These are phyloP conservation scores for Colletotrichum scovillei DNA, from an alignment of 2,329 filamentous ascomycete species.

Conservation along the genomic window DNA sequence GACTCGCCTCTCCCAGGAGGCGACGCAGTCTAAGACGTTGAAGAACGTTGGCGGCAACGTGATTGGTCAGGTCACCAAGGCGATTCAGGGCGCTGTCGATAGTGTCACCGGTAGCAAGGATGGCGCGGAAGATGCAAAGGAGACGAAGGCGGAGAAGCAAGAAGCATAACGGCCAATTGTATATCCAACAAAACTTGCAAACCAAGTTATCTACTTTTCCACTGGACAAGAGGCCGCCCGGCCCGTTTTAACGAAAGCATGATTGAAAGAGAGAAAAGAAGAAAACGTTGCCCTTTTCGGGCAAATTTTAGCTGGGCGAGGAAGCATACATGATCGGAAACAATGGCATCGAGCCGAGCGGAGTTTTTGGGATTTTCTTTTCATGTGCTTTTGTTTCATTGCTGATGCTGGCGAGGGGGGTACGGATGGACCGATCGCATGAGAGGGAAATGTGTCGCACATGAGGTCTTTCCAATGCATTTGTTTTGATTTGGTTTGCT, in stretches of 20 bases:
- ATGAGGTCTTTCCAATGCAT: neutral
- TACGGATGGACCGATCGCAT: neutral
- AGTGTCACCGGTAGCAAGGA: constrained; percentile 4
- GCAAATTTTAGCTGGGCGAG: neutral
- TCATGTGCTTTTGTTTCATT: neutral
- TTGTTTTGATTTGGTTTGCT: neutral
- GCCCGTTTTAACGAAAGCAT: constrained; percentile 31
- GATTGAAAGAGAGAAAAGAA: constrained; percentile 21
- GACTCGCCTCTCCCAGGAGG: constrained; percentile 59
- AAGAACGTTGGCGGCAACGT: constrained; percentile 54
- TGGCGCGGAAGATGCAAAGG: constrained; percentile 7
- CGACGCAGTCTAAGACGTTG: constrained; percentile 52
- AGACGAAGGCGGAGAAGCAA: constrained; percentile 20
- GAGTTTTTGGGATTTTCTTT: constrained; percentile 5
- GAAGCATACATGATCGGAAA: neutral
- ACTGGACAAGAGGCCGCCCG: neutral
- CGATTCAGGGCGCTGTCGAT: constrained; percentile 26
- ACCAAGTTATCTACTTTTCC: neutral
- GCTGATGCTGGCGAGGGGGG: neutral
- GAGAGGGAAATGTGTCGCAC: neutral
- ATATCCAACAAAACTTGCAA: neutral
- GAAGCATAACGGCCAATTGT: constrained; percentile 10
- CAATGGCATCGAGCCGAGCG: constrained; percentile 13
- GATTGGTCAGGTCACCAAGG: constrained; percentile 39
- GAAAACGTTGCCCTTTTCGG: constrained; percentile 5